Evolutionary conservation across 108 stramenopile species (phyloP).

Genomic region (Conticribra weissflogii): DNA sequence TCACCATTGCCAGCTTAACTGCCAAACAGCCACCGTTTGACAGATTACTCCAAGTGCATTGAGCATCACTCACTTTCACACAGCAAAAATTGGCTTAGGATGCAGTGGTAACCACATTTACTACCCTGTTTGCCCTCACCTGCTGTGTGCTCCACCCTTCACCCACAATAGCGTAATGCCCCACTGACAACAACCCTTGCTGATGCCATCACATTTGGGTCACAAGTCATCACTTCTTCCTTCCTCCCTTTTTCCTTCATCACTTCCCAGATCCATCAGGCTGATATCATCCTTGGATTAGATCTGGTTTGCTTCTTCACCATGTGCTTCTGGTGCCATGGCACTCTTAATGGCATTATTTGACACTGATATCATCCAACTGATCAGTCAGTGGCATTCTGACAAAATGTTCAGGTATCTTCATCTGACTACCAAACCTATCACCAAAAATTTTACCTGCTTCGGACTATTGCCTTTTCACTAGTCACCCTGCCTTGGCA

Average conservation of each 20-base stretch:
- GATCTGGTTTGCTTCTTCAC: constrained; percentile 43
- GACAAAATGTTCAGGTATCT: not conserved
- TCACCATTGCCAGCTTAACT: constrained; percentile 18
- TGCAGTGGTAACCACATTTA: constrained; percentile 38
- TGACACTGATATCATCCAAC: constrained; percentile 51
- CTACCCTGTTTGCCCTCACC: constrained; percentile 49
- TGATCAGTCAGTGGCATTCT: not conserved
- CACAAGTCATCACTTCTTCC: not conserved
- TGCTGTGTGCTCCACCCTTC: constrained; percentile 29
- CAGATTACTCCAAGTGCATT: constrained; percentile 23
- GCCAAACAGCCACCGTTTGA: constrained; percentile 15
- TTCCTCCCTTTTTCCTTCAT: no score
- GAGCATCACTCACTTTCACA: constrained; percentile 48
- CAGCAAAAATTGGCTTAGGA: constrained; percentile 45
- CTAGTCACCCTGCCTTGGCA: no score
- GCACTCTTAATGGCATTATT: constrained; percentile 46
- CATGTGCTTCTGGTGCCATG: constrained; percentile 61
- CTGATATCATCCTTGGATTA: constrained; percentile 14
- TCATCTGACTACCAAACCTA: not conserved
- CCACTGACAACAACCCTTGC: constrained; percentile 17
- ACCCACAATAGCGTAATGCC: constrained; percentile 14
- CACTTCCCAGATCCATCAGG: constrained; percentile 4
- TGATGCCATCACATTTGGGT: constrained; percentile 7
- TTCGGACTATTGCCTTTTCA: no score
- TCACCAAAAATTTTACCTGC: not conserved